phyloP scores from a whole-genome alignment of 371 early-diverging fungal genomes.

The Mycotypha africana region DNA sequence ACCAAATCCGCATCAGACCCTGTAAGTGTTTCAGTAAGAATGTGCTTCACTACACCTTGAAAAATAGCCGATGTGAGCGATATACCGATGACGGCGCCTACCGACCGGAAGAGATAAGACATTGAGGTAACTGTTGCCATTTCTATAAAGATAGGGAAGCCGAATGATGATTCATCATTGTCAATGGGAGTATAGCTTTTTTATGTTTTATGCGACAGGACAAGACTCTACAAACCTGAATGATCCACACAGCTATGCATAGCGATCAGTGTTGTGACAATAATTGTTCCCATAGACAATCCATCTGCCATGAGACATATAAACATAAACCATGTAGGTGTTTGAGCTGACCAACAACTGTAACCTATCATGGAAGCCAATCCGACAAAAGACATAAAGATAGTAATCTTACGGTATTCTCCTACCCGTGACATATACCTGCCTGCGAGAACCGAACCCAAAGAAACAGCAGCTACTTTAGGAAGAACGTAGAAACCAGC shows the following conservation, averaged over 20 bases:
- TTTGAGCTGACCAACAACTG: slow-evolving; percentile 18
- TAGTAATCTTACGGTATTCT: slow-evolving; percentile 28
- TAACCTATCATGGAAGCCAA: slow-evolving; percentile 17
- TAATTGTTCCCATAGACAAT: slow-evolving; percentile 26
- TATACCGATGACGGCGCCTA: slow-evolving; percentile 41
- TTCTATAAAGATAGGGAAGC: slow-evolving; percentile 13
- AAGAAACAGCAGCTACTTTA: slow-evolving; percentile 24
- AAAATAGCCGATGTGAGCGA: slow-evolving; percentile 36
- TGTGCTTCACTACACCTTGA: slow-evolving; percentile 30
- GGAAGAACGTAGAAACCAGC: slow-evolving; percentile 40
- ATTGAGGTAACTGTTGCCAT: slow-evolving; percentile 46
- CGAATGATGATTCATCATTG: neutral
- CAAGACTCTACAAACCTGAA: slow-evolving; percentile 16
- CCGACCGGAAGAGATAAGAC: slow-evolving; percentile 43
- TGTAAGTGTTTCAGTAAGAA: slow-evolving; percentile 22
- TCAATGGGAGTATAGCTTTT: too few species aligned
- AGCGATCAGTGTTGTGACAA: slow-evolving; percentile 31
- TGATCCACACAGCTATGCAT: slow-evolving; percentile 33
- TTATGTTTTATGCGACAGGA: too few species aligned
- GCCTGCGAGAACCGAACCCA: slow-evolving; percentile 36
- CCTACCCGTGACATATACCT: slow-evolving; percentile 41
- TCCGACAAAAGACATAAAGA: slow-evolving; percentile 5
- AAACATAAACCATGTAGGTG: slow-evolving; percentile 8
- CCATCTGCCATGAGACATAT: slow-evolving; percentile 29
- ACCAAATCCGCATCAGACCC: slow-evolving; percentile 38